phyloP scores from a whole-genome alignment of 2,329 filamentous ascomycete species.

The Monilinia fructicola region DNA sequence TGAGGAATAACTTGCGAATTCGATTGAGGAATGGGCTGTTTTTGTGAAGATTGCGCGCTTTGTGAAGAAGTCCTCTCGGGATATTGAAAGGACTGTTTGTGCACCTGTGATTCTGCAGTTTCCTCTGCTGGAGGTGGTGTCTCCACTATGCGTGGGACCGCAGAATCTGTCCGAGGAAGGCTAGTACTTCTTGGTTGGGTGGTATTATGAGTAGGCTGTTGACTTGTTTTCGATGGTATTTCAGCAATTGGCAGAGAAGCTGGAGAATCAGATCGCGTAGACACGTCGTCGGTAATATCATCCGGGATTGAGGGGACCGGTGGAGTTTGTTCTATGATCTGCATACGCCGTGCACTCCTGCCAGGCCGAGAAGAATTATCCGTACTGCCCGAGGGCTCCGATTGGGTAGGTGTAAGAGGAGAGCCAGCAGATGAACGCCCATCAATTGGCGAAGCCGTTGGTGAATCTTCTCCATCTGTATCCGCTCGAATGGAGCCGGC shows the following conservation, averaged over 20 bases:
- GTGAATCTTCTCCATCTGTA: constrained; percentile 53
- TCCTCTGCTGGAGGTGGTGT: constrained; percentile 51
- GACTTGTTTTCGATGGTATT: constrained; percentile 1
- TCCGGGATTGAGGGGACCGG: constrained; percentile 24
- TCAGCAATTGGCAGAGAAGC: constrained; percentile 12
- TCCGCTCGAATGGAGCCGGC: constrained; percentile 60
- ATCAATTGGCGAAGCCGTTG: constrained; percentile 49
- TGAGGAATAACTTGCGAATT: constrained; percentile 24
- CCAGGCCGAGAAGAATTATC: constrained; percentile 64
- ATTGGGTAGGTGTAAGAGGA: constrained; percentile 61
- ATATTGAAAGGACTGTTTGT: constrained; percentile 26
- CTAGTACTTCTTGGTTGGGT: constrained; percentile 32
- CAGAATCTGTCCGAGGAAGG: constrained; percentile 36
- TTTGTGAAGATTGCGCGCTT: constrained; percentile 44
- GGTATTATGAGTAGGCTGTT: constrained; percentile 7
- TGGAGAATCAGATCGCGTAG: constrained; percentile 26
- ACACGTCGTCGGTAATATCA: constrained; percentile 24
- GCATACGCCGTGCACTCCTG: constrained; percentile 36
- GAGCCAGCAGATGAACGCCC: constrained; percentile 43
- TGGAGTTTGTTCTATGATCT: constrained; percentile 31
- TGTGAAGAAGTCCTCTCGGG: constrained; percentile 24
- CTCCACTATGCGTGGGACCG: constrained; percentile 63
- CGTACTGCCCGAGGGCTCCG: constrained; percentile 59
- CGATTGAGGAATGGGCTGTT: constrained; percentile 24
- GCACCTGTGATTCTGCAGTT: constrained; percentile 19